Evolutionary conservation across 768 basidiomycete species (phyloP), one percentile per base, ranked within the genome.

Genomic region (Favolaschia claudopus): DNA sequence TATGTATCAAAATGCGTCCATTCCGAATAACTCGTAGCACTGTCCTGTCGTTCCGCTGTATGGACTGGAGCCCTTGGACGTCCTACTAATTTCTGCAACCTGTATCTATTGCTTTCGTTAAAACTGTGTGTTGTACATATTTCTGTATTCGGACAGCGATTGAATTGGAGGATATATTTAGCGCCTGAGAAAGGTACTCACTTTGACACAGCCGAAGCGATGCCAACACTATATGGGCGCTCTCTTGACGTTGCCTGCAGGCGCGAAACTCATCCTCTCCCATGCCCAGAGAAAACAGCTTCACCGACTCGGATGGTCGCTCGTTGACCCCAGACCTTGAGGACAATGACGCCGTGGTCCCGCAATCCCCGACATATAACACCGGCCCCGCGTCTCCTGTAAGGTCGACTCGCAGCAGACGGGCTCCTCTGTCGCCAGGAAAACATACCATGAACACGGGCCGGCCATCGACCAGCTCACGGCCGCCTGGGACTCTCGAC

Each of bases 201-300:
- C n/a, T n/a, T n/a, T n/a, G n/a, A n/a, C n/a, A n/a, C n/a, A n/a
- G n/a, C n/a, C n/a, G n/a, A n/a, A n/a, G n/a, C n/a, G n/a, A n/a
- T n/a, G n/a, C n/a, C n/a, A n/a, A n/a, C n/a, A n/a, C n/a, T n/a
- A n/a, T n/a, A n/a, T n/a, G n/a, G n/a, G n/a, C n/a, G n/a, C n/a
- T n/a, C n/a, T n/a, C n/a, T n/a, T n/a, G n/a, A n/a, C n/a, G n/a
- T n/a, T n/a, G n/a, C n/a, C n/a, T n/a, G n/a, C n/a, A n/a, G n/a
- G n/a, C n/a, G n/a, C n/a, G n/a, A n/a, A n/a, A n/a, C n/a, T 14
- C 46, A 3, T 5, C 34, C 25, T 22, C 34, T 38, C 17, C 58
- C 53, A 87, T 89, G 87, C 84, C 87, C 42, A 80, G 87, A 53
- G 85, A 87, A 68, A 88, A 89, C 73, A 88, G 86, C 71, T 81